A percentile compares a stretch with the other conserved stretches of the same genome.
Conservation (phyloP, 345 rosid genomes). For the Ceriops tagal region DNA sequence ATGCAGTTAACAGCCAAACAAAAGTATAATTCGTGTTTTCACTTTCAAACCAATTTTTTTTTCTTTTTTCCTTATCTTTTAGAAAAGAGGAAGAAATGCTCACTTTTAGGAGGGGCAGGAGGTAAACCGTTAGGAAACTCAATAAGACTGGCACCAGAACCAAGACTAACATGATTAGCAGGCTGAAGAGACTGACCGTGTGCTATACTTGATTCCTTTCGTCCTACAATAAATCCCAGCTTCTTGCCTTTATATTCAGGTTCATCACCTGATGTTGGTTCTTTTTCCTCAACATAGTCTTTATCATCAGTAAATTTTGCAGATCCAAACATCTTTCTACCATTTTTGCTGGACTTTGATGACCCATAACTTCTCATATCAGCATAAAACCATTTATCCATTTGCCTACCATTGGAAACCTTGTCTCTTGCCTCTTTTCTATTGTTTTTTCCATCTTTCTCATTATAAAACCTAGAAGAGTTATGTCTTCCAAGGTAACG, state of each 20-base stretch:
- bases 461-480: constrained; percentile 1
- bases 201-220: constrained; percentile 1
- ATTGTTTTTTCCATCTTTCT: not conserved
- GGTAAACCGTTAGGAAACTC: constrained; percentile 32
- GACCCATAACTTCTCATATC: not conserved
- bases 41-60: not conserved
- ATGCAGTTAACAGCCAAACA: not conserved
- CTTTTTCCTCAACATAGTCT: constrained; percentile 11
- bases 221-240: constrained; percentile 15
- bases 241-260: constrained; percentile 12
- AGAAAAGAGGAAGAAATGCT: not conserved
- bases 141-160: constrained; percentile 1
- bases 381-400: not conserved
- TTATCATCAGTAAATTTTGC: not conserved
- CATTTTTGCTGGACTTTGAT: constrained; percentile 12
- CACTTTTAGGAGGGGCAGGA: constrained; percentile 23
- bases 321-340: not conserved
- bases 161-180: constrained; percentile 4
- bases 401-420: constrained; percentile 12
- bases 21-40: not conserved
- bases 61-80: too few species aligned
- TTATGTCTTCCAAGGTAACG: constrained; percentile 17
- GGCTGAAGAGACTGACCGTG: not conserved
- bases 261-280: constrained; percentile 16
- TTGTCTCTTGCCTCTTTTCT: not conserved